Base-by-base conservation (phyloP, 148 eudicot species). In the Spergularia bocconei region DNA sequence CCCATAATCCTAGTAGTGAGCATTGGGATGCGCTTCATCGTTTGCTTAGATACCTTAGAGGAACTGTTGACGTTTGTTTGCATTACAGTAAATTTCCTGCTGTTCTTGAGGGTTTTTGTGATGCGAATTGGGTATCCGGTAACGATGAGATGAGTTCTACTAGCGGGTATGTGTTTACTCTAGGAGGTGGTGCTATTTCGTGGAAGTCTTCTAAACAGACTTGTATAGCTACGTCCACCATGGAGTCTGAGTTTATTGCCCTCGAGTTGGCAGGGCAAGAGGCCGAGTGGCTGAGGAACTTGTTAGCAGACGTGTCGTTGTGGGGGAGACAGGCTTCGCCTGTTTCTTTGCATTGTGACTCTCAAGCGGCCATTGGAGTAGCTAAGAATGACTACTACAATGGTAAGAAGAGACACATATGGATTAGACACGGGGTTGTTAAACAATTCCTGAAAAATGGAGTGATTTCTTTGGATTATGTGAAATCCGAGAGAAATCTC, bases 91-190 rank as follows among this genome's bases (percentile, higher is more conserved):
- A 44, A 9, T 44, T 44, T 59, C 20, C n/a, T 19, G 63, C 19
- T 66, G 69, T 66, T 0, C n/a, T 66, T 2, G 69, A 66, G 16
- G 69, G 69, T 4, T 65, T 13, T 65, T 39, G 69, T 66, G 25
- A 41, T 66, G 69, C 52, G 10, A 66, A 66, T 66, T 66, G 52
- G 69, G 52, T 66, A 36, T 6, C 23, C n/a, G 52, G 48, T 64
- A 44, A 39, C 19, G 52, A 66, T 66, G 21, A 44, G 19, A 23
- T 66, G 2, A 4, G 21, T 16, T 66, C 52, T 16, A 41, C 69
- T 66, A 66, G 69, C 16, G 52, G 69, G 16, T 66, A 41, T 41
- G 14, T 44, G 19, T 44, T 44, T 44, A 44, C 7, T 44, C 9
- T 44, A 0, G 48, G 48, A 44, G 48, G 48, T 6, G 48, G 48